Percentiles rank a stretch among this genome's conserved stretches.
phyloP scores from a whole-genome alignment of 306 rosid genomes.

The Begonia peltatifolia region DNA sequence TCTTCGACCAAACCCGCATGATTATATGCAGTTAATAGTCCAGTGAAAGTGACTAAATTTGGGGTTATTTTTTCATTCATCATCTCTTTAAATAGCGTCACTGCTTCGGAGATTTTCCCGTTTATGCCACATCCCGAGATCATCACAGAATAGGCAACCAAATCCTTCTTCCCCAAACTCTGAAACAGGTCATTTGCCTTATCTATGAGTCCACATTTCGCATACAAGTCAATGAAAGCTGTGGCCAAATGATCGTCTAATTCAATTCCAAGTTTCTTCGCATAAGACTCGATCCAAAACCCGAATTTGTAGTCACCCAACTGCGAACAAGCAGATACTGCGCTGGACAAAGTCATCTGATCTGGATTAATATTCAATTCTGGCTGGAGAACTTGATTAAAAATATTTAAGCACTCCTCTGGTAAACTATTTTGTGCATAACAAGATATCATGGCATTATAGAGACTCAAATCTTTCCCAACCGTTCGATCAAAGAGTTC shows the following conservation, averaged over 20 bases:
- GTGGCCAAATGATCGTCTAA: conserved; percentile 70
- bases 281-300: conserved; percentile 31
- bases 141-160: conserved; percentile 77
- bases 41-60: conserved; percentile 46
- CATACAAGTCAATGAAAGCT: conserved; percentile 55
- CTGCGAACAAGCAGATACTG: conserved; percentile 64
- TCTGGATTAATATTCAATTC: conserved; percentile 34
- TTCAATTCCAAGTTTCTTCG: conserved; percentile 36
- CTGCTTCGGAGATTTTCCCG: conserved; percentile 42
- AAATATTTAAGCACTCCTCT: conserved; percentile 47
- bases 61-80: conserved; percentile 26
- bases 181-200: conserved; percentile 45
- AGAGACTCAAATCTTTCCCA: conserved; percentile 29
- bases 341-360: conserved; percentile 50
- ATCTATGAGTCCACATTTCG: conserved; percentile 56
- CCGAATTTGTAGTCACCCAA: conserved; percentile 39
- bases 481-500: conserved; percentile 37
- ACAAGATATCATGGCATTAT: conserved; percentile 63
- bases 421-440: conserved; percentile 61
- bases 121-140: conserved; percentile 71
- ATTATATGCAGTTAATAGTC: conserved; percentile 52
- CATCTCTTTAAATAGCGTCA: conserved; percentile 50
- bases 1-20: conserved; percentile 62
- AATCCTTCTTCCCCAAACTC: conserved; percentile 38
- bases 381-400: conserved; percentile 34